A percentile compares a stretch with the other conserved stretches of the same genome.
Conservation (phyloP, 164 flowering plant species). For the Echeveria elegans region DNA sequence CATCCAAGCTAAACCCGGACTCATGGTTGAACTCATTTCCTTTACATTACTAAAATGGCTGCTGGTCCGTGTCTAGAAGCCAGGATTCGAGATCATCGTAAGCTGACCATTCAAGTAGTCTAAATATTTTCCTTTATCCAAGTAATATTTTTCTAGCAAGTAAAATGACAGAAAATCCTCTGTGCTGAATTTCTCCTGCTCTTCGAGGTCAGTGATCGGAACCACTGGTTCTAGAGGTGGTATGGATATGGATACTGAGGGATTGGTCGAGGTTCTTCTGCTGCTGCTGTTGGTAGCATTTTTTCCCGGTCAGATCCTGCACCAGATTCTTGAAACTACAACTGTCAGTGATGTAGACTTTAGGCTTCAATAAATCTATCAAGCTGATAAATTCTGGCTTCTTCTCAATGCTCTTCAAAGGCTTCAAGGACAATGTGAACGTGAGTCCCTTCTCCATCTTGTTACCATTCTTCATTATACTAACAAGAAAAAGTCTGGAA, state of each 20-base stretch:
- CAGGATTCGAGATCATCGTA: conserved; percentile 20
- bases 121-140: not conserved
- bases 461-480: not conserved
- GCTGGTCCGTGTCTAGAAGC: conserved; percentile 17
- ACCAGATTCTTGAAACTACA: conserved; percentile 53
- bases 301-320: conserved; percentile 60
- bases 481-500: not conserved
- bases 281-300: conserved; percentile 15
- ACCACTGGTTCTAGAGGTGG: not conserved
- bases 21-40: not conserved
- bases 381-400: conserved; percentile 23
- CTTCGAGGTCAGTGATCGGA: not conserved
- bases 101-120: conserved; percentile 2
- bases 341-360: conserved; percentile 48
- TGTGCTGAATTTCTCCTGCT: not conserved
- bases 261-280: not conserved
- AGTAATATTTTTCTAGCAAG: not conserved
- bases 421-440: conserved; percentile 8
- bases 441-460: conserved; percentile 11
- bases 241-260: not conserved
- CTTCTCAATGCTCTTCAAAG: conserved; percentile 22
- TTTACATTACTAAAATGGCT: too few relatives aligned
- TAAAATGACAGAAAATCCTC: not conserved
- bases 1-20: too few relatives aligned
- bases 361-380: conserved; percentile 38